Conservation (phyloP, 2,329 filamentous ascomycete genomes). For the Fusarium sp. region DNA sequence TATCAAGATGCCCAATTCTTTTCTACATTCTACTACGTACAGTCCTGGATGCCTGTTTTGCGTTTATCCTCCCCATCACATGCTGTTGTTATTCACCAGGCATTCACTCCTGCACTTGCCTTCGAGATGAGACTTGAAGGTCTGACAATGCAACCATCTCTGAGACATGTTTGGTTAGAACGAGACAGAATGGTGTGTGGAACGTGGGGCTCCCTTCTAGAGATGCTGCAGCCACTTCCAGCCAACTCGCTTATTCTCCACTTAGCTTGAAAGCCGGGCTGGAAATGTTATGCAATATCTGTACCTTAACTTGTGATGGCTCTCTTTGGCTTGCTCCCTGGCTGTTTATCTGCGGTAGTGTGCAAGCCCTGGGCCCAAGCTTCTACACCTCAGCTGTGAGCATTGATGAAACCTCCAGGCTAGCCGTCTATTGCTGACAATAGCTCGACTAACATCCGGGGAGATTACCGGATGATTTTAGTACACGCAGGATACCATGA, state of each 20-base stretch:
- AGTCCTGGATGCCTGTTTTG: constrained; percentile 21
- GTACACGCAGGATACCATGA: constrained; percentile 1
- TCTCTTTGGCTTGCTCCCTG: constrained; percentile 6
- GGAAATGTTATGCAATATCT: constrained; percentile 29
- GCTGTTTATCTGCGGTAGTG: constrained; percentile 12
- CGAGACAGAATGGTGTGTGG: constrained; percentile 33
- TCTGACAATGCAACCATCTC: constrained; percentile 46
- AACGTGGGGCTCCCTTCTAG: constrained; percentile 22
- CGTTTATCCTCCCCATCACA: constrained; percentile 29
- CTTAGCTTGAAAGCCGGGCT: constrained; percentile 29
- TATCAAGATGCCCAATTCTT: too few relatives aligned
- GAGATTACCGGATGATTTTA: constrained; percentile 31
- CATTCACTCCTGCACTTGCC: constrained; percentile 37
- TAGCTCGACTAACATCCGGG: constrained; percentile 31
- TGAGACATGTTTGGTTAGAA: constrained; percentile 39
- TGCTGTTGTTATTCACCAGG: constrained; percentile 24
- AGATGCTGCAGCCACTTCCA: constrained; percentile 46
- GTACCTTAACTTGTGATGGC: constrained; percentile 29
- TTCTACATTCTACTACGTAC: constrained; percentile 1
- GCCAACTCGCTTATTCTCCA: constrained; percentile 35
- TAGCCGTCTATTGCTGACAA: constrained; percentile 22
- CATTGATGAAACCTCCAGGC: constrained; percentile 6
- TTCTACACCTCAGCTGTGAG: constrained; percentile 28
- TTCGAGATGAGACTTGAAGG: constrained; percentile 35
- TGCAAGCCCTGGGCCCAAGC: constrained; percentile 38